These are phyloP conservation scores for Candida sonorensis DNA, from an alignment of 805 yeast species.

Conservation along the genomic window DNA sequence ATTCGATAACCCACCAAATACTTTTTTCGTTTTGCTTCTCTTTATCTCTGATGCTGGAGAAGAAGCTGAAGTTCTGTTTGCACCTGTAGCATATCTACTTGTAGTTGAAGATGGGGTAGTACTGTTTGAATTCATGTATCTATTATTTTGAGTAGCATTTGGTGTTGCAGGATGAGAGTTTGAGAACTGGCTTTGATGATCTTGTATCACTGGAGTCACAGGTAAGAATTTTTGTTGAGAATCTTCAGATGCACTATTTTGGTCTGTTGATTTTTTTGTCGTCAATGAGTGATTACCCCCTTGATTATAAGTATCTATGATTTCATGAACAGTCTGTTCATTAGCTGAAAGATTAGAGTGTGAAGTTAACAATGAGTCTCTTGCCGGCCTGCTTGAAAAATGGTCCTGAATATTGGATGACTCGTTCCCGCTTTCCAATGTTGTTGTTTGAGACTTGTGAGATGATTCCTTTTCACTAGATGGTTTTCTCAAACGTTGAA, in stretches of 20 bases:
- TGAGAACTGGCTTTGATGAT: slow-evolving; percentile 1
- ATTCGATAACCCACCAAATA: slow-evolving; percentile 52
- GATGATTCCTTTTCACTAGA: background rate
- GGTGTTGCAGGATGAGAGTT: too few relatives aligned
- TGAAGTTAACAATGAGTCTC: background rate
- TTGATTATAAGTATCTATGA: slow-evolving; percentile 12
- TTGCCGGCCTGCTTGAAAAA: background rate
- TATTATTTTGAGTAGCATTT: too few relatives aligned
- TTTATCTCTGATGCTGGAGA: slow-evolving; percentile 10
- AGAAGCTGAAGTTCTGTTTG: slow-evolving; percentile 9
- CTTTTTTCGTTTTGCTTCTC: slow-evolving; percentile 42
- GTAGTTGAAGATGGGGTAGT: slow-evolving; percentile 2
- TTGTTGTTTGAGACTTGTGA: too few relatives aligned
- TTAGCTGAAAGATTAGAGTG: slow-evolving; percentile 2
- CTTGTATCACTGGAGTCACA: background rate
- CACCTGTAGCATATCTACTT: slow-evolving; percentile 8
- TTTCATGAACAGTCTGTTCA: slow-evolving; percentile 10
- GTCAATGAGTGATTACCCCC: too few relatives aligned
- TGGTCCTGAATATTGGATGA: too few relatives aligned
- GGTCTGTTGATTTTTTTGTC: too few relatives aligned
- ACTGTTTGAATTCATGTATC: background rate
- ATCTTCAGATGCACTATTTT: too few relatives aligned
- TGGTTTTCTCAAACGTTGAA: background rate
- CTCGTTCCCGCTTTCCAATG: too few relatives aligned
- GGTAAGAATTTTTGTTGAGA: too few relatives aligned